Evolutionary conservation across 23 red algal genomes (phyloP), one percentile per base, ranked within the genome.

Genomic region (Pyropia yezoensis): DNA sequence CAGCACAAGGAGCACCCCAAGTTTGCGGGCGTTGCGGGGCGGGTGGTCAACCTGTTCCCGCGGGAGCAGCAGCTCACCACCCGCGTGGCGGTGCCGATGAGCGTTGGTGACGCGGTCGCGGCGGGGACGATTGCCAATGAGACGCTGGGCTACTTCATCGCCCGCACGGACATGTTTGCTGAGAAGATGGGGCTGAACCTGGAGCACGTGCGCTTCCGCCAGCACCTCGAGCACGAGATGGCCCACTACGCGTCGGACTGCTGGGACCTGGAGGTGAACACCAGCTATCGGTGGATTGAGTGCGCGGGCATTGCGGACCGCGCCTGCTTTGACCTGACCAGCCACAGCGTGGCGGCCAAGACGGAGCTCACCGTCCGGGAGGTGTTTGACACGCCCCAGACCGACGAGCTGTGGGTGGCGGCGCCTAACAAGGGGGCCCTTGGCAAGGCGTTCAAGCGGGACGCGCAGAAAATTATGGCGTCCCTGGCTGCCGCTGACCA

Each of bases 191-290:
- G 94, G 3, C 70, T 98, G 58, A 71, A 87, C 52, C 59, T 70
- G 71, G 27, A 91, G 53, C 82, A 86, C 54, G 75, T 98, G 65
- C 79, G 94, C 27, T 98, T 98, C 63, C 74, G 94, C 15, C 86
- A 98, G 72, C 94, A 98, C 62, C 59, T 98, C 66, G 82, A 85
- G 57, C 80, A 90, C 54, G 94, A 98, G 53, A 98, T 98, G 94
- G 94, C 94, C 22, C 94, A 98, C 55, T 98, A 98, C 34, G 94
- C 94, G 58, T 63, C 63, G 22, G 94, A 98, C 57, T 98, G 94
- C 69, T 98, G 94, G 94, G 94, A 98, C 59, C 69, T 98, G 30
- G 94, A 98, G 73, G 83, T 98, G n/a, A 82, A 91, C 33, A 83
- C 73, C 27, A 74, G 72, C 4, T 88, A 98, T 59, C 73, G 79